Evolutionary conservation across 164 flowering plant species (phyloP), one percentile per base, ranked within the genome.

Genomic region (Magnolia changhungtana): DNA sequence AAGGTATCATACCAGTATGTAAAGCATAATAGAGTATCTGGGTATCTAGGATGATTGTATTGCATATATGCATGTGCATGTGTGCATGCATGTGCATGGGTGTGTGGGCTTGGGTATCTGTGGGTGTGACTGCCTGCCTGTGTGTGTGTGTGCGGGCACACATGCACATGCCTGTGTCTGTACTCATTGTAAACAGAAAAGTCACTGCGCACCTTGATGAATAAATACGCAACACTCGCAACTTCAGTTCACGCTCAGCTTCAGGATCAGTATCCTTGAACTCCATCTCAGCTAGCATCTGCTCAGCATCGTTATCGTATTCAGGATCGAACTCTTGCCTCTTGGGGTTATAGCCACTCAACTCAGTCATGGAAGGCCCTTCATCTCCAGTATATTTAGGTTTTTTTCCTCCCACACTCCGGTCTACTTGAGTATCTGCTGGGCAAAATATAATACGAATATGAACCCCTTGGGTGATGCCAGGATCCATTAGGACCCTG

Each of bases 221-320:
- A 84, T 94, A 96, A 52, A 94, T 89, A 51, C 72, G 94, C 79
- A 96, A 79, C 50, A 96, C 90, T 71, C 88, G 84, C 79, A 96
- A 80, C 82, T 96, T 96, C 72, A 92, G 73, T 85, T 94, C 89
- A 55, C 78, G 89, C 63, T 96, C 99, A 75, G 88, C 86, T 78
- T 89, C 89, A 52, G 89, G 83, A 78, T 96, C 98, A 21, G 89
- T 82, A 7, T 90, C 93, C 81, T 92, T 94, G 80, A 96, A 96
- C 81, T 94, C 99, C 99, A 96, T 94, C 80, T 96, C 98, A 50
- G 97, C 96, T 50, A 96, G 86, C 72, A 92, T 75, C 82, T 90
- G 93, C 84, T 96, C 99, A 24, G 99, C 99, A 84, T 96, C 99
- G 80, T 96, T 94, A 78, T 96, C 99, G 83, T 96, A 94, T 81